Conservation (phyloP, 2,329 filamentous ascomycete genomes). For the Chrysosporium queenslandicum region DNA sequence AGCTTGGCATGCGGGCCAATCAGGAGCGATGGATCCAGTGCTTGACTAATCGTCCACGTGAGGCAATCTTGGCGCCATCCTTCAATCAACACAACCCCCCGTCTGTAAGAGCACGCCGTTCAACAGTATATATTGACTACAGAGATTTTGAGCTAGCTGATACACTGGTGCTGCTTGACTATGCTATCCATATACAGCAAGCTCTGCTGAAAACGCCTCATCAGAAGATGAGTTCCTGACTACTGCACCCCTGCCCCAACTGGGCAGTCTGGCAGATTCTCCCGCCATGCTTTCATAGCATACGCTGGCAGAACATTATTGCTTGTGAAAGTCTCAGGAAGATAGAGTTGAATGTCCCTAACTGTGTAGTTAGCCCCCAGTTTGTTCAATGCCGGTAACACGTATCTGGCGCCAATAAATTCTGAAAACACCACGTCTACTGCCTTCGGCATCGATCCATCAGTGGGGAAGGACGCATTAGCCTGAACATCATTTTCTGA, state of each 20-base stretch:
- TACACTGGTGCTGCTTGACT: too few relatives aligned
- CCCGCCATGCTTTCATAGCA: constrained; percentile 22
- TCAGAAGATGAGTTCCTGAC: background rate
- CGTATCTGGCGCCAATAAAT: constrained; percentile 18
- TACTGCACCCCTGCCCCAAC: constrained; percentile 14
- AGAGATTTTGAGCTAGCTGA: too few relatives aligned
- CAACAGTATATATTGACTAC: too few relatives aligned
- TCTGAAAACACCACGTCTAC: constrained; percentile 23
- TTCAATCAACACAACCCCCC: too few relatives aligned
- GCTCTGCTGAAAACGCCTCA: too few relatives aligned
- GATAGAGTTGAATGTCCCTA: constrained; percentile 25
- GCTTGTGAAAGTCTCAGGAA: constrained; percentile 23
- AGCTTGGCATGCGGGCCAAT: constrained; percentile 6
- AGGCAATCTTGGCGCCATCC: too few relatives aligned
- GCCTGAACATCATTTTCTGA: constrained; percentile 26
- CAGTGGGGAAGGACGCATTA: constrained; percentile 24
- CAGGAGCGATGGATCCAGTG: background rate
- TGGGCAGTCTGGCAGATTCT: constrained; percentile 15
- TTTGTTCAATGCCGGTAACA: constrained; percentile 19
- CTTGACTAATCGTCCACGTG: background rate
- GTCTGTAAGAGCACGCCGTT: too few relatives aligned
- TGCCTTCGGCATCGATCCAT: constrained; percentile 18
- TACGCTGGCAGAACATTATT: constrained; percentile 28
- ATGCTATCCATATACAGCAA: too few relatives aligned
- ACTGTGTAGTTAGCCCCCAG: constrained; percentile 26